Base-by-base conservation (phyloP, 202 grass and related monocot genomes). In the Schoenoplectus triqueter region DNA sequence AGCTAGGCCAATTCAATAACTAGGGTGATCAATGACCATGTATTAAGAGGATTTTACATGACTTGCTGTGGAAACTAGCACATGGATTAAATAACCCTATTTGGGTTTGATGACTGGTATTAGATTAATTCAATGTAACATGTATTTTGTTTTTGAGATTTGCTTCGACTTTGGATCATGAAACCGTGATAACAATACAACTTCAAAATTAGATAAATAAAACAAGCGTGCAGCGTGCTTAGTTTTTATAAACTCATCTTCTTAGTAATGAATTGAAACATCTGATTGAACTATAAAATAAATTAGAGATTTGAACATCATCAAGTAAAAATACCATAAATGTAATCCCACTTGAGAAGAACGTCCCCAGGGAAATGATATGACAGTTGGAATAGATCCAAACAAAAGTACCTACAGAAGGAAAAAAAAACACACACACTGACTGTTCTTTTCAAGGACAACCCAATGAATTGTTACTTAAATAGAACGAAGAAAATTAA, bases 381-480 rank as follows among this genome's bases (percentile, higher is more conserved):
- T 41, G 9, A 68, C 14, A 42, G 9, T 14, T 13, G 11, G 20
- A 66, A 68, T 13, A 39, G 3, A 22, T 39, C 7, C 6, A 66
- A 31, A 8, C 21, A 57, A 11, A 39, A 22, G 63, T 65, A 8
- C 2, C 20, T 3, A 66, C 31, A 66, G 64, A 31, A 65, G 7
- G 10, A 66, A 66, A 21, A 10, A 65, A 0, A 65, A 22, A 10
- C 63, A 65, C 10, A n/a, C 21, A 31, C 40, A 69, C 10, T 31
- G 10, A 31, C 50, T 76, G 46, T 56, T 39, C 50, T 39, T 76
- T 48, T 76, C 3, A 77, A 78, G 74, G 59, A 78, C 51, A 56
- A 50, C 51, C 54, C 14, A 78, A 78, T 59, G 74, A 60, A 60
- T 60, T 19, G 6, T 17, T 60, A 42, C 52, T 78, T 55, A 5